phyloP scores from a whole-genome alignment of 2,329 filamentous ascomycete genomes.

The Alternaria viburni region DNA sequence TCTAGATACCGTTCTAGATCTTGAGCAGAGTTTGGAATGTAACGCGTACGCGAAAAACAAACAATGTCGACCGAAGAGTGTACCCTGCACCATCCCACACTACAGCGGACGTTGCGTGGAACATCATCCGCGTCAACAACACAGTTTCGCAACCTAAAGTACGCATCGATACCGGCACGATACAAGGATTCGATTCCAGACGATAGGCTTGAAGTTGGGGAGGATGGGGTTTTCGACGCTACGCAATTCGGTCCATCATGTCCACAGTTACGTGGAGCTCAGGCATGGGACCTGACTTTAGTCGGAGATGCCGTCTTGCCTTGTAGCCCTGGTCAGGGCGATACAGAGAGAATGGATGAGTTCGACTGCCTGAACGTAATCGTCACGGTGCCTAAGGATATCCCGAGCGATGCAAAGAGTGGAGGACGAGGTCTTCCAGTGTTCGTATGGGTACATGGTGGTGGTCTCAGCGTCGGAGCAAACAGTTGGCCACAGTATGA shows the following conservation, averaged over 20 bases:
- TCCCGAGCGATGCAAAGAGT: neutral
- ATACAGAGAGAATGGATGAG: conserved; percentile 38
- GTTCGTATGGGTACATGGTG: conserved; percentile 61
- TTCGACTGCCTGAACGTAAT: conserved; percentile 45
- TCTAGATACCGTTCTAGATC: neutral
- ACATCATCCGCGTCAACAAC: conserved; percentile 21
- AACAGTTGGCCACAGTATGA: conserved; percentile 62
- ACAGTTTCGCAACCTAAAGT: conserved; percentile 48
- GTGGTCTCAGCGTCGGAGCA: conserved; percentile 57
- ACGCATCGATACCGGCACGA: conserved; percentile 41
- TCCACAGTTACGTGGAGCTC: conserved; percentile 42
- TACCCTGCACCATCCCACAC: conserved; percentile 18
- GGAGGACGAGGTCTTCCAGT: conserved; percentile 52
- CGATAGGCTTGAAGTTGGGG: conserved; percentile 6
- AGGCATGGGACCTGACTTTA: conserved; percentile 36
- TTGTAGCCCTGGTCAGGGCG: conserved; percentile 20
- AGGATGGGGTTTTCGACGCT: conserved; percentile 34
- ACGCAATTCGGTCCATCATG: conserved; percentile 47
- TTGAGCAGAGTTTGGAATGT: neutral
- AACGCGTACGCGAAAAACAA: neutral
- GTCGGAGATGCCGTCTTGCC: conserved; percentile 24
- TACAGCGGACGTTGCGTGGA: conserved; percentile 26
- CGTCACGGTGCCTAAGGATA: conserved; percentile 39
- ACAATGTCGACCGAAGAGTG: neutral
- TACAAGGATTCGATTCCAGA: conserved; percentile 39